Conservation (phyloP, 495 filamentous ascomycete genomes). For the Annulohypoxylon stygium region DNA sequence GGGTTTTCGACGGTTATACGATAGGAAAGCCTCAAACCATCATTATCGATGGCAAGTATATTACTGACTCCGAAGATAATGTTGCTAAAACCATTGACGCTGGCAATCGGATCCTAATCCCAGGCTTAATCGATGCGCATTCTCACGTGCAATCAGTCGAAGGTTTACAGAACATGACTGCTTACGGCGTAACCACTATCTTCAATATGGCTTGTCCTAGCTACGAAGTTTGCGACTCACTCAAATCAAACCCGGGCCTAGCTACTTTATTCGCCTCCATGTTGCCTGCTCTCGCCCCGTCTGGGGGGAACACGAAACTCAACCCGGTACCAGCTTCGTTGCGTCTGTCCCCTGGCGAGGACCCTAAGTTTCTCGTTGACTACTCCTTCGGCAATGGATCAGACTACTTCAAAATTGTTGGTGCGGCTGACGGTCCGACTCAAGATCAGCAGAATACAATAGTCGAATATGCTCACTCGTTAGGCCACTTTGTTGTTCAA, state of each 20-base stretch:
- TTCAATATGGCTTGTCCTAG: slow-evolving; percentile 53
- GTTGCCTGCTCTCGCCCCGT: slow-evolving; percentile 41
- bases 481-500: slow-evolving; percentile 46
- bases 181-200: slow-evolving; percentile 55
- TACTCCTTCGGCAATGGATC: slow-evolving; percentile 53
- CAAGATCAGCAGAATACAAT: slow-evolving; percentile 49
- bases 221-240: slow-evolving; percentile 44
- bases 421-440: slow-evolving; percentile 48
- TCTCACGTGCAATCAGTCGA: slow-evolving; percentile 42
- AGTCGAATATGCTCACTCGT: slow-evolving; percentile 43
- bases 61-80: slow-evolving; percentile 27
- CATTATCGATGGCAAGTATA: slow-evolving; percentile 37
- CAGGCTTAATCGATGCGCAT: slow-evolving; percentile 56
- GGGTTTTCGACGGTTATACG: slow-evolving; percentile 39
- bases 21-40: slow-evolving; percentile 32
- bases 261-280: slow-evolving; percentile 48
- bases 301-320: slow-evolving; percentile 41
- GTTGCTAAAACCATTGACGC: slow-evolving; percentile 48
- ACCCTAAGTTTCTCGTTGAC: slow-evolving; percentile 50
- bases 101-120: slow-evolving; percentile 50
- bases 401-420: slow-evolving; percentile 61
- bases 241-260: slow-evolving; percentile 48
- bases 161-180: slow-evolving; percentile 46
- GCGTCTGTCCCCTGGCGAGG: slow-evolving; percentile 47
- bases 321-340: slow-evolving; percentile 27